Percentiles rank a stretch among this genome's conserved stretches.
Conservation (phyloP, 2,329 filamentous ascomycete species). For the Whalleya microplaca region DNA sequence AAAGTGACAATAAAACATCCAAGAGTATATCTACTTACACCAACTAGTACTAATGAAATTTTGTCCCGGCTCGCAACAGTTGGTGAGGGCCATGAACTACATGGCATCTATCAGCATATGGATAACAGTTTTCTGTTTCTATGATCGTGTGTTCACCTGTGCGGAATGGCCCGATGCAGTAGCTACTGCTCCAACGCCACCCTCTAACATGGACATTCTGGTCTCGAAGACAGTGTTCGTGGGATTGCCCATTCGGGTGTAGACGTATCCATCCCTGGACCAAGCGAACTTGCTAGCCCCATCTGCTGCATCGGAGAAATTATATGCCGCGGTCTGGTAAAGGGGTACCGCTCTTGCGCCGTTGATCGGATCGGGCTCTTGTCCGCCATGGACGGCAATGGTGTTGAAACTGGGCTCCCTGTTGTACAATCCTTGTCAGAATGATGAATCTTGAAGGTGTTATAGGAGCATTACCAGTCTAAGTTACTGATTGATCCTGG, state of each 20-base stretch:
- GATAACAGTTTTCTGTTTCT: neutral
- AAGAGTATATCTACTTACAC: constrained; percentile 26
- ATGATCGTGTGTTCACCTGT: constrained; percentile 25
- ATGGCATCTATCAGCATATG: constrained; percentile 8
- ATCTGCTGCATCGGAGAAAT: constrained; percentile 43
- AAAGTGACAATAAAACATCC: neutral
- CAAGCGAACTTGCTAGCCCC: constrained; percentile 42
- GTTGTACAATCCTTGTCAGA: constrained; percentile 18
- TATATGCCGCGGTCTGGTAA: constrained; percentile 37
- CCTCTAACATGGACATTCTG: constrained; percentile 43
- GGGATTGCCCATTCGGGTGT: constrained; percentile 44
- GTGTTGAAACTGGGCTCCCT: constrained; percentile 37
- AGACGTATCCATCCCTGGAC: constrained; percentile 44
- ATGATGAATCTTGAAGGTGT: constrained; percentile 1
- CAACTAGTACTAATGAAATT: constrained; percentile 43
- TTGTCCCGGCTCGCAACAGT: constrained; percentile 41
- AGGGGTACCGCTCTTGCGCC: constrained; percentile 37
- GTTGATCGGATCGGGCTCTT: constrained; percentile 38
- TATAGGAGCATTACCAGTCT: constrained; percentile 33
- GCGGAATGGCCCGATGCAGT: constrained; percentile 43
- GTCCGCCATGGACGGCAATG: constrained; percentile 37
- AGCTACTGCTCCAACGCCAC: constrained; percentile 42
- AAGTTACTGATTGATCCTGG: constrained; percentile 39
- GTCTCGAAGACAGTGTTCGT: constrained; percentile 44
- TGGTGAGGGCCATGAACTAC: constrained; percentile 42